Base-by-base conservation (phyloP, 306 rosid species). In the Glycyrrhiza uralensis region DNA sequence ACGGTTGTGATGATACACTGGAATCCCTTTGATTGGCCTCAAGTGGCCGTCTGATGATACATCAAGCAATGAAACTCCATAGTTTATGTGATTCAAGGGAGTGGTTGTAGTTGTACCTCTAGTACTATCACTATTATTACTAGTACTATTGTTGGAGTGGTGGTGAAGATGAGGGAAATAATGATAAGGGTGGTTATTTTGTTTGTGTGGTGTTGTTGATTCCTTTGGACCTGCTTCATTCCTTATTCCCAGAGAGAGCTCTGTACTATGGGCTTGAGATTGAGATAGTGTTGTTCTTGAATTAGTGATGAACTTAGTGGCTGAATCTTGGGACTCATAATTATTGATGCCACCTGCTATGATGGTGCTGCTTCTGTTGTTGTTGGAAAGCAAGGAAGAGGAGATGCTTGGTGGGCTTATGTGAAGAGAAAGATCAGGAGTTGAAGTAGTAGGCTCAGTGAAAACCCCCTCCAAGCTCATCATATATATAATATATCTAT, bases 341-440 rank as follows among this genome's bases (percentile, higher is more conserved):
- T 80, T n/a, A n/a, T n/a, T 54, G 30, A n/a, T n/a, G n/a, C n/a
- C n/a, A n/a, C n/a, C n/a, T n/a, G n/a, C n/a, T n/a, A n/a, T n/a
- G n/a, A n/a, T n/a, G 7, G 1, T 8, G 2, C 3, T 61, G 30
- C 52, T 44, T n/a, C 20, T 68, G 24, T 10, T 42, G 45, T 52
- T 56, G 65, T 45, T n/a, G n/a, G n/a, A n/a, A n/a, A n/a, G 55
- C 54, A 79, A 58, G 81, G 65, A 39, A 77, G 67, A 58, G 90
- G 77, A 26, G 86, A 80, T 80, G 47, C 32, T 80, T 13, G 96
- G 96, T 18, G 88, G 96, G 18, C 96, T 90, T 75, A 93, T 90
- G 76, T 93, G 92, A 65, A 93, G 96, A 64, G 98, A 88, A 69
- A 93, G 98, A 88, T 93, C 98, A 57, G 98, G 96, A 42, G 89